Evolutionary conservation across 352 stramenopile species (phyloP), one percentile per base, ranked within the genome.

Genomic region (Thalassiosira pacifica): DNA sequence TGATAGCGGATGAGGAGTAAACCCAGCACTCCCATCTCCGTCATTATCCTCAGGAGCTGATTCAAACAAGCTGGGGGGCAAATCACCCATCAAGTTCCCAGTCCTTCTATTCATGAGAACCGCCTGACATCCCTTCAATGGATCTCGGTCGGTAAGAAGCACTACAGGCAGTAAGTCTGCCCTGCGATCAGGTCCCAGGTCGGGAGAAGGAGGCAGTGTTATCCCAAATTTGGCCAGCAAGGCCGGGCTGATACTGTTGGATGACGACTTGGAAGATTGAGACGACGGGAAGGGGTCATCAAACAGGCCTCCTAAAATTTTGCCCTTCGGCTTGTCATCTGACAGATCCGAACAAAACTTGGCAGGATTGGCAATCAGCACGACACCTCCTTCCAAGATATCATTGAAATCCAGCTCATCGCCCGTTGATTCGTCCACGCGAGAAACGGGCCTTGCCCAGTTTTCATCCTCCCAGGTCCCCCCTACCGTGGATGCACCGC

Each of bases 121-220:
- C 31, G 79, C 89, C 24, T 71, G 75, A 48, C 42, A 93, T 71
- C 73, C 83, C 79, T 66, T 85, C 22, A 75, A 34, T 29, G 57
- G 57, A 74, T 86, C 55, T 55, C 78, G 26, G 29, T 91, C 83
- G 18, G 92, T 81, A 0, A 95, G 22, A 18, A 93, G 45, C 8
- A 95, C 27, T 13, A 95, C 89, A 11, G 91, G 91, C 59, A 95
- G 71, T 27, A 95, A 83, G 80, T 93, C 90, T 13, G 91, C 89
- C 29, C 90, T 79, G 57, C 91, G 79, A 79, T 95, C 91, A 13
- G 91, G 83, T 61, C 91, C 91, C 6, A 94, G 82, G 77, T 94
- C 88, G 6, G 77, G 57, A 13, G 89, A 87, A 8, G 90, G 89
- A 34, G 91, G 89, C 22, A 87, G 52, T 11, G 87, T 93, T 1